Base-by-base conservation (phyloP, 805 yeast species). In the Middelhovenomyces tepae region DNA sequence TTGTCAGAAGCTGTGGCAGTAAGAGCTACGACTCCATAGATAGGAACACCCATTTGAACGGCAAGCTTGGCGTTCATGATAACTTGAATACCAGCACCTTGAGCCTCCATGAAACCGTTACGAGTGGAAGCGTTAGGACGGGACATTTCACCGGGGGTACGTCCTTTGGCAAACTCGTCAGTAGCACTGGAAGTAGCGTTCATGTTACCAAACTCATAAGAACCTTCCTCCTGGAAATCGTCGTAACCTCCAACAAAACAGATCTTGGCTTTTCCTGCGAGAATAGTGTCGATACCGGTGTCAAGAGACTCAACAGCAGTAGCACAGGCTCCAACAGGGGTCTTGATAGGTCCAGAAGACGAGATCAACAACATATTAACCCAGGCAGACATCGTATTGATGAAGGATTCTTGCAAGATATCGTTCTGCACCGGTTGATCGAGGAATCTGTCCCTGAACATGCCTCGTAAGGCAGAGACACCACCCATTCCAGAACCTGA, bases 401-500 rank as follows among this genome's bases (percentile, higher is more conserved):
- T 87, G 67, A 91, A 91, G 39, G 98, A 87, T 65, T 91, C 99
- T 66, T 89, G 98, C 50, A 91, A 70, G 48, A 91, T 81, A 65
- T 91, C 99, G 58, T 84, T 91, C 69, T 93, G 98, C 36, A 87
- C 95, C 36, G 95, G 95, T 62, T 70, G 70, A 59, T 91, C 99
- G 49, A 74, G 67, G 67, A 71, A 91, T 67, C 99, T 78, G 56
- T 89, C 95, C 63, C 73, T 86, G 71, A 86, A 91, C 97, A 91
- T 91, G 51, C 95, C 96, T 61, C 93, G 83, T 56, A 91, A 66
- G 34, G 99, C 98, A 49, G 81, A 60, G 51, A 89, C 93, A 79
- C 99, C 99, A 65, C 99, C 99, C 94, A 91, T 89, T 75, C 99
- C 99, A 37, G 96, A 86, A 69, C 99, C 99, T 31, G 95, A 81